Conservation (phyloP, 164 flowering plant species). For the Liriodendron chinense region DNA sequence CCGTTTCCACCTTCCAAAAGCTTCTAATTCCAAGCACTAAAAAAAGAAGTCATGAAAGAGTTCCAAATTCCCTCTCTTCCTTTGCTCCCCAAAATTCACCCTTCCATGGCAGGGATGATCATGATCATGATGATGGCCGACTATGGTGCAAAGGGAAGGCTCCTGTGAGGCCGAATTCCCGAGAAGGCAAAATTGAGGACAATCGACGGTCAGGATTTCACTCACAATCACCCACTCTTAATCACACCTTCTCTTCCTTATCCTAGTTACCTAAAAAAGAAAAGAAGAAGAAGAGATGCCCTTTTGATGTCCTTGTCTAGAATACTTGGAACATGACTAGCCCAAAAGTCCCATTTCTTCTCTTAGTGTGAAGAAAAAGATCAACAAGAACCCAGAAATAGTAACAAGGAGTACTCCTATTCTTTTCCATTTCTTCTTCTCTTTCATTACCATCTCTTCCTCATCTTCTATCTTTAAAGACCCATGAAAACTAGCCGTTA, state of each 20-base stretch:
- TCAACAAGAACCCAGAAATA: slow-evolving; percentile 1
- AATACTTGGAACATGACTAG: slow-evolving; percentile 18
- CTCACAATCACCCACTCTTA: background rate
- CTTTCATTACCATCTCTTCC: background rate
- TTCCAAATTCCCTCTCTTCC: background rate
- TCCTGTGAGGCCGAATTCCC: background rate
- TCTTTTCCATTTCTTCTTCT: background rate
- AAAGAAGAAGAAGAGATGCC: slow-evolving; percentile 13
- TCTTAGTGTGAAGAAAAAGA: background rate
- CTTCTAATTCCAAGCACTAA: background rate
- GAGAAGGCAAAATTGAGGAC: background rate
- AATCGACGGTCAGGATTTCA: background rate
- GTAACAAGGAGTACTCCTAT: background rate
- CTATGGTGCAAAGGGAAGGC: background rate
- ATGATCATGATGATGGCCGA: background rate
- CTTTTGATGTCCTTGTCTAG: slow-evolving; percentile 18
- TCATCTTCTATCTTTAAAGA: background rate
- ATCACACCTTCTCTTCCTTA: slow-evolving; percentile 12
- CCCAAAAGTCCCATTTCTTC: slow-evolving; percentile 11
- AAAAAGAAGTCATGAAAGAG: background rate
- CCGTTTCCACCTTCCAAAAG: background rate
- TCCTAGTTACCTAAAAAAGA: slow-evolving; percentile 14
- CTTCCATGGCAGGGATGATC: background rate
- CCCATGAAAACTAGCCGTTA: slow-evolving; percentile 3
- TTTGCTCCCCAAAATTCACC: background rate